Evolutionary conservation across 305 asterid genomes (phyloP).

Genomic region (Rubia peregrina): DNA sequence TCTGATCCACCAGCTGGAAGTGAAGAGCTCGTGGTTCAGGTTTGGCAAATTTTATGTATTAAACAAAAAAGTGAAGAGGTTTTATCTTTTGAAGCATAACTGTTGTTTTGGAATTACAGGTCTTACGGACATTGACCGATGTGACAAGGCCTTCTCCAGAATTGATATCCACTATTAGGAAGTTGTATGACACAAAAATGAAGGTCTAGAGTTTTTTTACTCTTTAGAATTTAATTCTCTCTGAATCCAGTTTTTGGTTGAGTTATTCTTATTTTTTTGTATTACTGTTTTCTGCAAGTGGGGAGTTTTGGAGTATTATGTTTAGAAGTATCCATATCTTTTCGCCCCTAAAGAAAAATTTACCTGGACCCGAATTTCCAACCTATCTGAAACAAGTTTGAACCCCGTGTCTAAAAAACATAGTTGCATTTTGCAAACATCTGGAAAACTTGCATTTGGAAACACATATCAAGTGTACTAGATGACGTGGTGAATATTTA

Average conservation of each 20-base stretch:
- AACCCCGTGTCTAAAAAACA: background rate
- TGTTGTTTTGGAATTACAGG: constrained; percentile 46
- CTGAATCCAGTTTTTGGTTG: background rate
- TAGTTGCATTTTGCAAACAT: background rate
- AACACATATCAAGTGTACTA: background rate
- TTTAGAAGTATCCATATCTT: background rate
- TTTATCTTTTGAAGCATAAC: constrained; percentile 22
- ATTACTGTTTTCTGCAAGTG: background rate
- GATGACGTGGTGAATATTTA: background rate
- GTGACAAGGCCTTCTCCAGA: constrained; percentile 79
- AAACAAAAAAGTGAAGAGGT: constrained; percentile 15
- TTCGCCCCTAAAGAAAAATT: background rate
- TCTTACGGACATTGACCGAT: constrained; percentile 83
- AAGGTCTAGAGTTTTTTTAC: constrained; percentile 45
- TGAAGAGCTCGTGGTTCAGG: constrained; percentile 80
- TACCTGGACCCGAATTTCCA: background rate
- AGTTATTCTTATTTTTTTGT: background rate
- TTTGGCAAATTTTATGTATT: constrained; percentile 22
- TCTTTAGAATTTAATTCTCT: background rate
- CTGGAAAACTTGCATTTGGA: background rate
- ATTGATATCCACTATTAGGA: constrained; percentile 54
- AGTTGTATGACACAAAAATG: constrained; percentile 62
- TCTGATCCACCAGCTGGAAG: constrained; percentile 82
- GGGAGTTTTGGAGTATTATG: background rate
- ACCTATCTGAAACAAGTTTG: background rate